Conservation (phyloP, 176 grass and related monocot genomes). For the Avena eriantha region DNA sequence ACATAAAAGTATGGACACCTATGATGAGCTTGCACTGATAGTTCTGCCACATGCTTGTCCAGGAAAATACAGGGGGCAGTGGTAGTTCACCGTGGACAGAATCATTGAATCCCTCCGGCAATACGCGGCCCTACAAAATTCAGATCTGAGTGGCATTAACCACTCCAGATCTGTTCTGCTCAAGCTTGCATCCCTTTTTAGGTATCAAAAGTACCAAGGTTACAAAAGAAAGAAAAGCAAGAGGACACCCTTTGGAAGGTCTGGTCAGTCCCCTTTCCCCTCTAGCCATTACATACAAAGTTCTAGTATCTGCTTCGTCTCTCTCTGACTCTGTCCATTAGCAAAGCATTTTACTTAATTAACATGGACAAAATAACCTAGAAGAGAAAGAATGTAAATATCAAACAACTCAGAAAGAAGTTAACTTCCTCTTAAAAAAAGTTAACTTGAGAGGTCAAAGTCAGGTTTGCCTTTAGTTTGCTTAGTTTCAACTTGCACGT, state of each 20-base stretch:
- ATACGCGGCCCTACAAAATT: conserved; percentile 1
- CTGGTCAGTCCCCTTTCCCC: conserved; percentile 33
- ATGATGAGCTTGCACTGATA: conserved; percentile 6
- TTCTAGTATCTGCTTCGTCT: neutral
- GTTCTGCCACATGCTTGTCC: conserved; percentile 47
- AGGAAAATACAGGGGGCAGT: conserved; percentile 35
- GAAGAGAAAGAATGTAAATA: neutral
- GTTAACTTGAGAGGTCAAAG: no score
- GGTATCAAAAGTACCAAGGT: conserved; percentile 40
- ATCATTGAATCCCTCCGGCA: conserved; percentile 52
- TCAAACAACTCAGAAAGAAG: neutral
- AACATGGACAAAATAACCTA: neutral
- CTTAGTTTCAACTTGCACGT: no score
- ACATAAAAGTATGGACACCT: conserved; percentile 16
- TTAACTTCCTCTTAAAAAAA: no score
- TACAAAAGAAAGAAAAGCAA: neutral
- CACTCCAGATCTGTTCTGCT: conserved; percentile 51
- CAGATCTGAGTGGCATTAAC: conserved; percentile 53
- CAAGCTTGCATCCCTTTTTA: conserved; percentile 49
- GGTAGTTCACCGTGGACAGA: conserved; percentile 43
- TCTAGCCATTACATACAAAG: conserved; percentile 36
- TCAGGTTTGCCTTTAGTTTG: no score
- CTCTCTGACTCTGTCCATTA: neutral
- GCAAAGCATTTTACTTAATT: neutral
- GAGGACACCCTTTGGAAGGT: conserved; percentile 46